A percentile compares a stretch with the other conserved stretches of the same genome.
These are phyloP conservation scores for Physocladia obscura DNA, from an alignment of 192 early-diverging fungal genomes.

Conservation along the genomic window DNA sequence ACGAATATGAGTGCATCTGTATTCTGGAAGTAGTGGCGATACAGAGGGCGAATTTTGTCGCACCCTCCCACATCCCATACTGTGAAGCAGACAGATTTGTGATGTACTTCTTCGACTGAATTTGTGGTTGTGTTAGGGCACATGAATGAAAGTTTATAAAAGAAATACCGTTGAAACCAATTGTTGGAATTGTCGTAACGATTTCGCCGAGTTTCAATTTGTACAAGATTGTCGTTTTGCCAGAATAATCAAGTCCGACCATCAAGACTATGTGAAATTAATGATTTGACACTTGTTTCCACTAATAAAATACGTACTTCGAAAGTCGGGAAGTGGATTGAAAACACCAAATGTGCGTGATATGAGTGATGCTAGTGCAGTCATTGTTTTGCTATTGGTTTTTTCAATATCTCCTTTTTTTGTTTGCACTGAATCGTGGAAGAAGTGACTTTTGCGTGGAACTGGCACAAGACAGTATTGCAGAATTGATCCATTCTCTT, in stretches of 20 bases:
- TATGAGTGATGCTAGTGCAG: too few relatives aligned
- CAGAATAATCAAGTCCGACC: slow-evolving; percentile 53
- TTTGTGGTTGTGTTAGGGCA: slow-evolving; percentile 40
- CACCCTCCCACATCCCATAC: slow-evolving; percentile 99
- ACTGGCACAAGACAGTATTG: too few relatives aligned
- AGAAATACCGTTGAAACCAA: slow-evolving; percentile 64
- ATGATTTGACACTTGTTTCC: too few relatives aligned
- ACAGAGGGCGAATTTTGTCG: slow-evolving; percentile 95
- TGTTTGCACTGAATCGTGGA: too few relatives aligned
- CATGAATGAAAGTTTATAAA: slow-evolving; percentile 30
- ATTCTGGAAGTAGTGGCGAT: slow-evolving; percentile 97
- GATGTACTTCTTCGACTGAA: slow-evolving; percentile 97
- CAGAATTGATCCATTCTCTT: too few relatives aligned
- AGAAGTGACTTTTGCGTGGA: too few relatives aligned
- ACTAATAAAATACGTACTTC: too few relatives aligned
- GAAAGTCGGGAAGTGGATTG: too few relatives aligned
- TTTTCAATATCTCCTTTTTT: too few relatives aligned
- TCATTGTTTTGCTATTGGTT: too few relatives aligned
- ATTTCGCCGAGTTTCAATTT: slow-evolving; percentile 97
- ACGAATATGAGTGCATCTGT: slow-evolving; percentile 95
- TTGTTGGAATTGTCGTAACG: slow-evolving; percentile 97
- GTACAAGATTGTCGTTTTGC: slow-evolving; percentile 97
- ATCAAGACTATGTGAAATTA: too few relatives aligned
- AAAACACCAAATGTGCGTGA: too few relatives aligned
- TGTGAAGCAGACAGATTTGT: slow-evolving; percentile 97